phyloP scores from a whole-genome alignment of 2,329 filamentous ascomycete genomes.

The Colletotrichum simmondsii region DNA sequence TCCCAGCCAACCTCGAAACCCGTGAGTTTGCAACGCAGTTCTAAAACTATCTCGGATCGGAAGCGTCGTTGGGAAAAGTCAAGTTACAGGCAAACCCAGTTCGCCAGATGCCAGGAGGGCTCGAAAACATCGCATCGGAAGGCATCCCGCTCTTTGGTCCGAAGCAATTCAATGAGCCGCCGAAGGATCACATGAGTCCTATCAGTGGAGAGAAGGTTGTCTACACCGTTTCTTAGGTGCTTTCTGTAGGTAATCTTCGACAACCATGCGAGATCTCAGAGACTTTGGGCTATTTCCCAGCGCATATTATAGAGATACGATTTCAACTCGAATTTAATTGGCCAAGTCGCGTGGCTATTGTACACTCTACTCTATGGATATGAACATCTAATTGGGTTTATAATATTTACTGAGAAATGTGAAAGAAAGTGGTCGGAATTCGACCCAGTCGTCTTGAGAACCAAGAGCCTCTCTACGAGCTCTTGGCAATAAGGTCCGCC shows the following conservation, averaged over 20 bases:
- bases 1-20: conserved; percentile 38
- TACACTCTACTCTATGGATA: not conserved
- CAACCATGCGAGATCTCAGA: too few relatives aligned
- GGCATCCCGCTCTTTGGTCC: conserved; percentile 42
- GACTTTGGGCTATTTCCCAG: too few relatives aligned
- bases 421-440: not conserved
- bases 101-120: conserved; percentile 44
- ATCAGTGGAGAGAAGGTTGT: conserved; percentile 54
- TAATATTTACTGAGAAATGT: not conserved
- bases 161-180: conserved; percentile 38
- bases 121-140: conserved; percentile 41
- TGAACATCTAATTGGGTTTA: not conserved
- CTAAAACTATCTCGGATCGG: conserved; percentile 46
- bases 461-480: not conserved
- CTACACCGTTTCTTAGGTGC: conserved; percentile 28
- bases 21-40: conserved; percentile 47
- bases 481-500: conserved; percentile 41
- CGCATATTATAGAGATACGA: too few relatives aligned
- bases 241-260: too few relatives aligned
- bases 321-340: too few relatives aligned
- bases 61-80: not conserved
- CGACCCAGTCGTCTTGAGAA: not conserved
- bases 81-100: conserved; percentile 41
- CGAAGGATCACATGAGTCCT: conserved; percentile 48
- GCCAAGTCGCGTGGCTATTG: not conserved